Evolutionary conservation across 306 rosid species (phyloP), one percentile per base, ranked within the genome.

Genomic region (Vigna radiata): DNA sequence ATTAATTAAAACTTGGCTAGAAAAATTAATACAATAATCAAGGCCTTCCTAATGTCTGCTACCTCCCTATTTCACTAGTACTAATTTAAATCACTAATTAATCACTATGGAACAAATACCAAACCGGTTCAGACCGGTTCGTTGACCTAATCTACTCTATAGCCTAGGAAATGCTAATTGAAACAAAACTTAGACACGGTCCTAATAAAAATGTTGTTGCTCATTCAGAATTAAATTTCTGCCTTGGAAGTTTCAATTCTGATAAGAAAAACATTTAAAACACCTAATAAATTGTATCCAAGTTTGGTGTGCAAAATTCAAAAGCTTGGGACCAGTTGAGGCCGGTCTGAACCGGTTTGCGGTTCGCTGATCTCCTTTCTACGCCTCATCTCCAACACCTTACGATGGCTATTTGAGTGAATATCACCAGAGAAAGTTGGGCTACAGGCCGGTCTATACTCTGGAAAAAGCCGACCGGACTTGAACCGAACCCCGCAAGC

Each of bases 401-500:
- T 94, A 3, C 98, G 91, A 31, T 94, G 98, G 61, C 94, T 91
- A 50, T 91, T 94, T 2, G 98, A 94, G 78, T 94, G 98, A 67
- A 86, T 56, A 0, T 88, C 86, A 0, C 82, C 82, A 0, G 88
- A 86, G 77, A 90, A 94, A 5, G 96, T 91, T 1, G 98, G 98
- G 60, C 98, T 94, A 9, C 88, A 85, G 4, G 98, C 98, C 65
- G 98, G 98, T 88, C 97, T 90, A 33, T 94, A 94, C 77, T 94
- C 98, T 0, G 98, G 98, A 17, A 89, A 91, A 27, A 94, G 97
- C 82, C 98, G 90, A 14, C 97, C 95, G 23, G 96, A 94, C 80
- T 94, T 94, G 80, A 37, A 90, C 70, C 97, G 93, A 36, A 94
- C 98, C 7, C 98, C 98, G 3, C 98, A 94, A 5, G 98, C 97